These are phyloP conservation scores for Pseudogymnoascus sp. DNA, from an alignment of 2,329 filamentous ascomycete genomes.

Conservation along the genomic window DNA sequence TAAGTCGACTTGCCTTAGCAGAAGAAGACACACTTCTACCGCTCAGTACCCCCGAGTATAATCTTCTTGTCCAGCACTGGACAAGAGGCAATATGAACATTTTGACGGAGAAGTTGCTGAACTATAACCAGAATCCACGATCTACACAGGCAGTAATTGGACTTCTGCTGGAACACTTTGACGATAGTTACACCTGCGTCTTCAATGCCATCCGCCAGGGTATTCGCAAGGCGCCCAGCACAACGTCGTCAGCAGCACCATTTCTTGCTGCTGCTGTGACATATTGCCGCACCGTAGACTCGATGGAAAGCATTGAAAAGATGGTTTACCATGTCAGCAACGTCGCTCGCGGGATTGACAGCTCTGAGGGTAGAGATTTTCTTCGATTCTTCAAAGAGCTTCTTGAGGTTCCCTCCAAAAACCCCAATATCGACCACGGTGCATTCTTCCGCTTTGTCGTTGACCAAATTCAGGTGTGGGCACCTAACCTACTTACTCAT, in stretches of 20 bases:
- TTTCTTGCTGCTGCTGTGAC: constrained; percentile 28
- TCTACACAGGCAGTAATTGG: constrained; percentile 52
- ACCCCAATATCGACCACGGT: constrained; percentile 33
- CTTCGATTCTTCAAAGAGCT: constrained; percentile 30
- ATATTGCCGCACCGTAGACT: constrained; percentile 28
- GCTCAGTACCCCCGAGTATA: constrained; percentile 43
- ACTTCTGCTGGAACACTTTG: constrained; percentile 48
- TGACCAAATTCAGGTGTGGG: constrained; percentile 42
- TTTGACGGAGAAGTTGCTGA: constrained; percentile 62
- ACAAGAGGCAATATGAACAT: constrained; percentile 38
- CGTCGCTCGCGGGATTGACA: constrained; percentile 23
- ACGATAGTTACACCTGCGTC: constrained; percentile 39
- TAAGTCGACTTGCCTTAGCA: constrained; percentile 35
- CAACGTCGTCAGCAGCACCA: constrained; percentile 19
- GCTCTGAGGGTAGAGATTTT: constrained; percentile 27
- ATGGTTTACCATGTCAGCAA: constrained; percentile 24
- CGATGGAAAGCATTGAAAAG: constrained; percentile 16
- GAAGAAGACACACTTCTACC: constrained; percentile 34
- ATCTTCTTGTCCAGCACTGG: constrained; percentile 42
- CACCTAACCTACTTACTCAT: constrained; percentile 46
- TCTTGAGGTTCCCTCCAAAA: constrained; percentile 16
- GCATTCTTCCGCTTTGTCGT: constrained; percentile 33
- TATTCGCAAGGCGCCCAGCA: constrained; percentile 22
- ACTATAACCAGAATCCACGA: constrained; percentile 50
- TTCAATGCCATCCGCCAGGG: constrained; percentile 33